Percentiles rank a stretch among this genome's conserved stretches.
Evolutionary conservation across 140 eudicot species (phyloP).

Genomic region (Bidens hawaiensis): DNA sequence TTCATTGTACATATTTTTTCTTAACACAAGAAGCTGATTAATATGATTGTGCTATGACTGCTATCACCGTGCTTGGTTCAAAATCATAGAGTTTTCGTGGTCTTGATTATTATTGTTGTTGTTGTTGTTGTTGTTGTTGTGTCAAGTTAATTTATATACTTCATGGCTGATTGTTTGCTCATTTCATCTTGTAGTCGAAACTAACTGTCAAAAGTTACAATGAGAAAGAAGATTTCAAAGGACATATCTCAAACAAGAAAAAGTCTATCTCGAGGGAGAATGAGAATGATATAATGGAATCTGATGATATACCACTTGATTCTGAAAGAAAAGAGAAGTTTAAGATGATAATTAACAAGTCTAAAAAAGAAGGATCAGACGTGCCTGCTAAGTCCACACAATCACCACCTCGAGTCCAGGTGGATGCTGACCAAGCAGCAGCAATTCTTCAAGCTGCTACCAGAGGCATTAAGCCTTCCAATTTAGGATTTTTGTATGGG

Average conservation of each 20-base stretch:
- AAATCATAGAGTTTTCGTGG: too few species aligned
- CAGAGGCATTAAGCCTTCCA: constrained; percentile 67
- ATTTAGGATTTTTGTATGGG: constrained; percentile 38
- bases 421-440: constrained; percentile 89
- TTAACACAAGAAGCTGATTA: not conserved
- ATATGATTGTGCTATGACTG: not conserved
- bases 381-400: constrained; percentile 39
- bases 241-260: constrained; percentile 36
- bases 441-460: constrained; percentile 99
- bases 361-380: constrained; percentile 68
- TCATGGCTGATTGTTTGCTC: constrained; percentile 9
- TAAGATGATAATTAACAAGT: constrained; percentile 80
- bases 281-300: constrained; percentile 21
- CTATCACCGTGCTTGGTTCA: too few species aligned
- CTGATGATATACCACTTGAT: constrained; percentile 52
- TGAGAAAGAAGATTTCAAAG: constrained; percentile 40
- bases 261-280: constrained; percentile 28
- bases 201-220: constrained; percentile 34
- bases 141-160: not conserved
- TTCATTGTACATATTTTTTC: not conserved
- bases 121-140: not conserved
- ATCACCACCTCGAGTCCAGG: constrained; percentile 40
- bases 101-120: not conserved
- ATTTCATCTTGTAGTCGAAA: constrained; percentile 45
- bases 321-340: constrained; percentile 85